Evolutionary conservation across 2,329 filamentous ascomycete species (phyloP).

Genomic region (Sporothrix mexicana): DNA sequence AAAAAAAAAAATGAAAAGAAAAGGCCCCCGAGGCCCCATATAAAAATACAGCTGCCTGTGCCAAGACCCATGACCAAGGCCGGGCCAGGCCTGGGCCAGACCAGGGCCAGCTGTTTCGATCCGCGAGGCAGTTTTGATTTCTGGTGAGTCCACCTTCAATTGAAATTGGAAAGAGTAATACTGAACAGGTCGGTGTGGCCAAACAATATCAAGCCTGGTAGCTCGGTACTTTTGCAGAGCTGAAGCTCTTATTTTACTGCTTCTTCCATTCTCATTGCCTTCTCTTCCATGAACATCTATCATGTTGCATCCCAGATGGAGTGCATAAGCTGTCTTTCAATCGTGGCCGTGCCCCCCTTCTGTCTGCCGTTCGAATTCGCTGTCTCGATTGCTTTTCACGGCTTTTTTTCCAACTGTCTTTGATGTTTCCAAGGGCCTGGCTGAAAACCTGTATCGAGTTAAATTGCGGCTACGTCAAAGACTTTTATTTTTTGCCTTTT

Average conservation of each 20-base stretch:
- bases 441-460: slow-evolving; percentile 3
- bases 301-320: neutral
- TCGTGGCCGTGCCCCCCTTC: neutral
- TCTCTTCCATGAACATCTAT: neutral
- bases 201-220: too few species aligned
- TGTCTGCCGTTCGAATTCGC: neutral
- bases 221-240: slow-evolving; percentile 4
- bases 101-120: slow-evolving; percentile 1
- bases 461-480: slow-evolving; percentile 30
- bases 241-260: neutral
- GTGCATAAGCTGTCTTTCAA: slow-evolving; percentile 1
- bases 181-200: too few species aligned
- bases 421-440: neutral
- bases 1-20: neutral
- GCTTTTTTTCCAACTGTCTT: neutral
- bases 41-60: slow-evolving; percentile 15
- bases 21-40: neutral
- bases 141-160: neutral
- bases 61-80: neutral
- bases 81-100: slow-evolving; percentile 2
- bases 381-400: neutral
- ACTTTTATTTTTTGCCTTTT: neutral
- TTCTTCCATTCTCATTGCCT: neutral
- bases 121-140: slow-evolving; percentile 1
- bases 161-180: neutral